These are phyloP conservation scores for Kazachstania sp. DNA, from an alignment of 1,139 yeast species.

Conservation along the genomic window DNA sequence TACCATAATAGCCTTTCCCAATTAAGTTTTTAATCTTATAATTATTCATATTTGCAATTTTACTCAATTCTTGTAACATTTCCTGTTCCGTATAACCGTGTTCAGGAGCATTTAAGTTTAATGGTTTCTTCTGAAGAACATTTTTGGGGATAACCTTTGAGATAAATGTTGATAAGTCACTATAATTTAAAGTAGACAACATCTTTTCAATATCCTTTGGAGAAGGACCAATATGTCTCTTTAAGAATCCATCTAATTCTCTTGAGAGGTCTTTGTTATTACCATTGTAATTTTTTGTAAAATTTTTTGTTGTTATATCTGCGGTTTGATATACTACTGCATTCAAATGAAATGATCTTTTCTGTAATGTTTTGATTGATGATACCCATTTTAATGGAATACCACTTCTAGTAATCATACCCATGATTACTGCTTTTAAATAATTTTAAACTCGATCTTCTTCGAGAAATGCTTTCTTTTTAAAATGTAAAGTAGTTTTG, in stretches of 20 bases:
- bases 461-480: too few species aligned
- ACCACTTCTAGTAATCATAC: neutral
- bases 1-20: slow-evolving; percentile 93
- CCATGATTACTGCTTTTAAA: neutral
- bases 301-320: slow-evolving; percentile 18
- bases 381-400: neutral
- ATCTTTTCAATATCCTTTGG: slow-evolving; percentile 53
- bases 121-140: slow-evolving; percentile 58
- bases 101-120: slow-evolving; percentile 45
- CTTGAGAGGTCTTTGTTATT: slow-evolving; percentile 11
- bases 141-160: slow-evolving; percentile 67
- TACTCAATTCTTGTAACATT: slow-evolving; percentile 59
- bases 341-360: slow-evolving; percentile 1
- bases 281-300: slow-evolving; percentile 14
- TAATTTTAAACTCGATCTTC: too few species aligned
- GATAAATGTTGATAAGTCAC: slow-evolving; percentile 63
- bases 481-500: too few species aligned
- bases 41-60: slow-evolving; percentile 68
- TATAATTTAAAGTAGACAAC: slow-evolving; percentile 59
- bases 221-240: slow-evolving; percentile 87
- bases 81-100: slow-evolving; percentile 76
- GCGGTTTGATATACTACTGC: slow-evolving; percentile 6
- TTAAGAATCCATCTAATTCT: slow-evolving; percentile 67
- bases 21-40: slow-evolving; percentile 60
- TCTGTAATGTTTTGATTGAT: neutral